Evolutionary conservation across 352 stramenopile species (phyloP), one percentile per base, ranked within the genome.

Genomic region (Pythium pyrilobum): DNA sequence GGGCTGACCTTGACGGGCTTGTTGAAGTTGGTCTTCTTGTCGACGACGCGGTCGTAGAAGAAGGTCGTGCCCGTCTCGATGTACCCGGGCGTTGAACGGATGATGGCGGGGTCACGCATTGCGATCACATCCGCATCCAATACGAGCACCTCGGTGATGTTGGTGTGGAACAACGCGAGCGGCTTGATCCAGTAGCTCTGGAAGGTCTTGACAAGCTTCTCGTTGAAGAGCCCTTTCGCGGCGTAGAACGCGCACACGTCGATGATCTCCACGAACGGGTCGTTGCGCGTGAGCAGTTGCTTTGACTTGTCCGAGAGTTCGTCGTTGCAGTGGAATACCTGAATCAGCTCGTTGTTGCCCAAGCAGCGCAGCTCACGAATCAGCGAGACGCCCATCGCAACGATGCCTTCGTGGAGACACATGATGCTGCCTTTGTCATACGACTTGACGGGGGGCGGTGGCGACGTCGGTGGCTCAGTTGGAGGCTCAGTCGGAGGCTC

Each of bases 151-250:
- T 87, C 64, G 4, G 53, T 56, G 6, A 84, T 56, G 25, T 72
- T 62, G 0, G 76, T 84, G 41, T 83, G 73, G 48, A 70, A 70
- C 37, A 87, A 46, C 16, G 71, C 76, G 0, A 87, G 54, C 2
- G 76, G 76, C 41, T 87, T 87, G 56, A 87, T 71, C 76, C 73
- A 87, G 59, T 74, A 85, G 48, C 69, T 85, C 21, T 74, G 62
- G 48, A 81, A 84, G 7, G 76, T 61, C 25, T 49, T 54, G 2
- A 69, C 66, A 0, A 56, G 37, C 56, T 71, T 67, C 28, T 71
- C 55, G 8, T 56, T 64, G 15, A 76, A 50, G 20, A 67, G 47
- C 2, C 61, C 52, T 6, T 40, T 51, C 6, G 52, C 37, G 20
- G 72, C 52, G 29, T 77, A 61, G 41, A 71, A 66, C 27, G 52